These are phyloP conservation scores for Lentinula sp. DNA, from an alignment of 768 basidiomycete genomes.

Conservation along the genomic window DNA sequence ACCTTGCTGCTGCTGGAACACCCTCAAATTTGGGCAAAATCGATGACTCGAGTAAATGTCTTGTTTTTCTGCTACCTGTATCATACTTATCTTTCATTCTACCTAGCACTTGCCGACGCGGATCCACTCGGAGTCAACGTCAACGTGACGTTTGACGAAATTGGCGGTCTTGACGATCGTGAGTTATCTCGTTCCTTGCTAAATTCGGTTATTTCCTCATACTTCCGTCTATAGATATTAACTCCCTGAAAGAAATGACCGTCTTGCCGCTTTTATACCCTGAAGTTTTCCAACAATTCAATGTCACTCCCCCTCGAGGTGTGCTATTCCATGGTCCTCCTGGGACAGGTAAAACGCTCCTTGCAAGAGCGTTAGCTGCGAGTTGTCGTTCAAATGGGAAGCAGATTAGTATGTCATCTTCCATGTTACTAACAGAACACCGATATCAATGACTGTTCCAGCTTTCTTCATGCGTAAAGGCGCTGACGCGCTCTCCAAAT, in stretches of 20 bases:
- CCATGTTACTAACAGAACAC: not conserved
- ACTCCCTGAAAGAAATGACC: conserved; percentile 98
- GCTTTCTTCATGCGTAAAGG: conserved; percentile 99
- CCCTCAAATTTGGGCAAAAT: conserved; percentile 85
- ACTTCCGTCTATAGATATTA: conserved; percentile 60
- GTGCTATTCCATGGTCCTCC: conserved; percentile 98
- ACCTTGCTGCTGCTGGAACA: conserved; percentile 67
- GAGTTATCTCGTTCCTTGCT: conserved; percentile 15
- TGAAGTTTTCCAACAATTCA: conserved; percentile 92
- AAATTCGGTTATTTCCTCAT: not conserved
- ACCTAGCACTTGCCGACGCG: conserved; percentile 80
- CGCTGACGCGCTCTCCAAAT: conserved; percentile 95
- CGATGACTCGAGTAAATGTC: conserved; percentile 59
- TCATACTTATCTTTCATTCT: conserved; percentile 12
- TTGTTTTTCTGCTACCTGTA: conserved; percentile 8
- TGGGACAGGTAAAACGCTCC: conserved; percentile 94
- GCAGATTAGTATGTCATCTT: conserved; percentile 68
- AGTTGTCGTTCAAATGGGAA: conserved; percentile 84
- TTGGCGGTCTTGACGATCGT: conserved; percentile 95
- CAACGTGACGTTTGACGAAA: conserved; percentile 93
- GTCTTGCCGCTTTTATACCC: conserved; percentile 92
- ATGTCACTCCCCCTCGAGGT: conserved; percentile 91
- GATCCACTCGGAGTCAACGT: conserved; percentile 93
- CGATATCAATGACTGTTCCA: conserved; percentile 18
- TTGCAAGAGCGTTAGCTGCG: conserved; percentile 91